Conservation (phyloP, 805 yeast genomes). For the Brettanomyces naardenensis region DNA sequence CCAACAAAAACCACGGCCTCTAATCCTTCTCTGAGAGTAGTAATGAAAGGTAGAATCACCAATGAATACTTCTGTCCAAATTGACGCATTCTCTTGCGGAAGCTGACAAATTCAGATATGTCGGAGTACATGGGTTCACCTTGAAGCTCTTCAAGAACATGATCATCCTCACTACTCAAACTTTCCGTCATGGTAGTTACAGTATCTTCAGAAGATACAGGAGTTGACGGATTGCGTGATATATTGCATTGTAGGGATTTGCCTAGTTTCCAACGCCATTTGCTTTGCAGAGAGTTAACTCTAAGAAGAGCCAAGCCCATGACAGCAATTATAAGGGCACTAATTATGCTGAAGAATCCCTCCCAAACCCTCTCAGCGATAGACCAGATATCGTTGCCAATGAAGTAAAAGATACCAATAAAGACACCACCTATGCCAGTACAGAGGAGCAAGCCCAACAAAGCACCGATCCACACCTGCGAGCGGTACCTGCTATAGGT, state of each 20-base stretch:
- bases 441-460: constrained; percentile 62
- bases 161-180: constrained; percentile 5
- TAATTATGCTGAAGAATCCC: constrained; percentile 70
- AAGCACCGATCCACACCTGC: constrained; percentile 82
- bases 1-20: constrained; percentile 91
- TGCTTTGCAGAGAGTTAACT: constrained; percentile 72
- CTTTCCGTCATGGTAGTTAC: neutral
- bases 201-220: neutral
- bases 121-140: constrained; percentile 14
- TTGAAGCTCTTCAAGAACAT: constrained; percentile 8
- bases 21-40: constrained; percentile 82
- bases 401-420: constrained; percentile 58
- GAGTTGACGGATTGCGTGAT: neutral
- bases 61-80: constrained; percentile 55
- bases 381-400: constrained; percentile 85
- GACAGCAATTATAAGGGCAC: constrained; percentile 69
- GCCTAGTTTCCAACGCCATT: constrained; percentile 57
- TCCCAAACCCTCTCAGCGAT: constrained; percentile 86
- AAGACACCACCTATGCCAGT: constrained; percentile 65
- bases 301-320: constrained; percentile 84
- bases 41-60: constrained; percentile 73
- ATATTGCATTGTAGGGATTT: constrained; percentile 15
- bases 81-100: constrained; percentile 19
- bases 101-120: constrained; percentile 7
- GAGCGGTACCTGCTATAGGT: constrained; percentile 39